Percentiles rank a stretch among this genome's conserved stretches.
phyloP scores from a whole-genome alignment of 495 filamentous ascomycete genomes.

The Xylaria bambusicola region DNA sequence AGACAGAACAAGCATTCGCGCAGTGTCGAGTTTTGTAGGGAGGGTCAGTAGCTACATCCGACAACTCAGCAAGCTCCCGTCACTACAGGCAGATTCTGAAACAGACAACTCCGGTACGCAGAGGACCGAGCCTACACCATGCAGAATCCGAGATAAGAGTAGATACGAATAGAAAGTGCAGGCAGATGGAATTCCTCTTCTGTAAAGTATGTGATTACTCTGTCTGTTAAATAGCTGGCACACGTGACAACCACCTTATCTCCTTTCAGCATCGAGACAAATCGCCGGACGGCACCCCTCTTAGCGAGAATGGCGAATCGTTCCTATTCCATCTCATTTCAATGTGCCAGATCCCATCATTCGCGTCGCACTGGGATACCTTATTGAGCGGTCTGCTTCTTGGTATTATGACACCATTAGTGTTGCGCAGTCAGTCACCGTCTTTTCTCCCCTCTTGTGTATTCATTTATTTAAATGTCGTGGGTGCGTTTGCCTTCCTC shows the following conservation, averaged over 20 bases:
- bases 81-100: background rate
- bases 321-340: background rate
- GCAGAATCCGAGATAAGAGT: no score
- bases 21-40: background rate
- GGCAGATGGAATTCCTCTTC: no score
- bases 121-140: no score
- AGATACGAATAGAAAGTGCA: background rate
- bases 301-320: background rate
- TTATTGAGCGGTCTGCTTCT: background rate
- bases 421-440: background rate
- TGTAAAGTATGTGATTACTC: background rate
- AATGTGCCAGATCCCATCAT: background rate
- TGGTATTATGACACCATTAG: background rate
- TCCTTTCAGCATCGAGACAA: slow-evolving; percentile 2
- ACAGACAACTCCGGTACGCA: background rate
- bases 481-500: background rate
- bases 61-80: background rate
- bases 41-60: background rate
- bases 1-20: background rate
- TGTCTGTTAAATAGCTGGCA: slow-evolving; percentile 4
- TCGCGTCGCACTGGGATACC: background rate
- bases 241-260: slow-evolving; percentile 14
- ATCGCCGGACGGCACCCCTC: background rate
- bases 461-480: background rate
- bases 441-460: background rate